phyloP scores from a whole-genome alignment of 148 eudicot genomes.

The Rhododendron ovatum region DNA sequence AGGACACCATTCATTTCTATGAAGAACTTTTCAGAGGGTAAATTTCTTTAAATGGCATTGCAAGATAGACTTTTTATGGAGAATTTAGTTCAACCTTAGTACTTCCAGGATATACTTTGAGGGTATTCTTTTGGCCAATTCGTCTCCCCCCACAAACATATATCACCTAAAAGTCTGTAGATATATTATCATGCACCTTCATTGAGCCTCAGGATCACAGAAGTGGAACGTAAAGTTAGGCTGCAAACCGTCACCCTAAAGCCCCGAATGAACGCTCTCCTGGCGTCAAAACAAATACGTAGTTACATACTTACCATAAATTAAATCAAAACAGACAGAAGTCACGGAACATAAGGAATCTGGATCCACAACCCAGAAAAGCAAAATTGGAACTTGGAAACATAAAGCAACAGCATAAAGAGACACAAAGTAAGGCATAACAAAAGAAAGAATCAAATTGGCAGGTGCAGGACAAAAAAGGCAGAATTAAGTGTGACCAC shows the following conservation, averaged over 20 bases:
- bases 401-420: not conserved
- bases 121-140: not conserved
- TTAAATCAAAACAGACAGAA: conserved; percentile 4
- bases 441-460: not conserved
- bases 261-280: not conserved
- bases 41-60: not conserved
- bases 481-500: conserved; percentile 5
- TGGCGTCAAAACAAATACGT: not conserved
- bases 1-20: not conserved
- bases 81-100: not conserved
- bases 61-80: not conserved
- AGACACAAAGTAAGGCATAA: conserved; percentile 1
- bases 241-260: not conserved
- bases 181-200: not conserved
- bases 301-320: not conserved
- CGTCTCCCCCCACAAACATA: not conserved
- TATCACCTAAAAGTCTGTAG: not conserved
- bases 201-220: not conserved
- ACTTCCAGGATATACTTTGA: not conserved
- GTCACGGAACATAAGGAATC: not conserved
- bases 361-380: conserved; percentile 11
- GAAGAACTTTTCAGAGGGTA: not conserved
- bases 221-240: not conserved
- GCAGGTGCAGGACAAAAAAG: conserved; percentile 12
- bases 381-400: not conserved